Evolutionary conservation across 1,284 basidiomycete genomes (phyloP), one percentile per base, ranked within the genome.

Genomic region (Leccinum pallidistipes): DNA sequence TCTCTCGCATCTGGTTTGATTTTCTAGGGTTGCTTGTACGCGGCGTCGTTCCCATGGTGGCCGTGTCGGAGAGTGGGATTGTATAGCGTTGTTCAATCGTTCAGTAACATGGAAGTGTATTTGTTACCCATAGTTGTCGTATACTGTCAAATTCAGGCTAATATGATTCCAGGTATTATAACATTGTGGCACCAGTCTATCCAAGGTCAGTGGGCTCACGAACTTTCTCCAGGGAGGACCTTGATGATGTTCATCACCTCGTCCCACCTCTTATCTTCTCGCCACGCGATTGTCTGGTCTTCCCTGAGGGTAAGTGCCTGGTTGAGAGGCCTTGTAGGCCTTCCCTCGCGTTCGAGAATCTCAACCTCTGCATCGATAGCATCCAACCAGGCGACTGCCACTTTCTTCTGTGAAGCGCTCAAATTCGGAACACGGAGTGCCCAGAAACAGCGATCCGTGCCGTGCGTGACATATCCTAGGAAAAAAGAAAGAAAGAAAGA

Each of bases 401-500:
- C 27, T 5, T 27, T 27, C 5, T 27, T 27, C 27, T 27, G 27
- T 27, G 27, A 27, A 27, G 27, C 27, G 27, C 50, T 64, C 66
- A 76, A 60, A 50, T 16, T 62, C 32, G 65, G 70, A 47, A 77
- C 45, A 66, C 79, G 75, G 16, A 83, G 71, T 4, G 80, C 76
- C 77, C 84, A 85, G 29, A 85, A 53, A 11, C 74, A 61, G 9
- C 80, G 78, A 68, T 92, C 91, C 87, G 68, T 92, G 90, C 12
- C 47, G 14, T 0, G 88, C 88, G 5, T 49, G 47, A 52, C 29
- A n/a, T 52, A 91, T 86, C 86, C 87, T 90, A 34, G 34, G 11
- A 21, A 53, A 2, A 34, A 21, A 5, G 27, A 27, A 27, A 52
- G 16, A 11, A 1, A 11, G 27, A 49, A 21, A 14, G 45, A 45